Percentiles rank a stretch among this genome's conserved stretches.
phyloP scores from a whole-genome alignment of 2,329 filamentous ascomycete species.

The Mycosphaerella sp. region DNA sequence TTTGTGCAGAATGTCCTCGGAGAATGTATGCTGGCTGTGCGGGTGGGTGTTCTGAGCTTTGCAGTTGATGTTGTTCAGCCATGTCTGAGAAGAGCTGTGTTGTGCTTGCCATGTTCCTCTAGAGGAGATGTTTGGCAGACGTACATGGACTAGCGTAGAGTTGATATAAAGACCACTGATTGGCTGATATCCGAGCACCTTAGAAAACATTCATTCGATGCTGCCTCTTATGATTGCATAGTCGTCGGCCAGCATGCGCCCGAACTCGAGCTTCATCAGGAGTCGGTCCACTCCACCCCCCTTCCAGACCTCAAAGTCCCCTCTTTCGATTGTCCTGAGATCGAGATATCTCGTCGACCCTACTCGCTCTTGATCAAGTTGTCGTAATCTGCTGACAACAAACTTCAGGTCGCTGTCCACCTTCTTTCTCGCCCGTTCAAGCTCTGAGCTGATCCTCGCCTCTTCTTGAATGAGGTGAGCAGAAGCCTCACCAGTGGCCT shows the following conservation, averaged over 20 bases:
- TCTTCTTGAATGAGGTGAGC: slow-evolving; percentile 61
- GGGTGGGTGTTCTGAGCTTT: slow-evolving; percentile 35
- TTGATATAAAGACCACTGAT: too few species aligned
- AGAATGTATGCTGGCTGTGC: slow-evolving; percentile 63
- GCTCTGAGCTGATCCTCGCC: slow-evolving; percentile 55
- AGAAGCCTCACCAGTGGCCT: slow-evolving; percentile 67
- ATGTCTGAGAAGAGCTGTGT: not conserved
- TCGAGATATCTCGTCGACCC: slow-evolving; percentile 28
- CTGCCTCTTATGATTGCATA: slow-evolving; percentile 3
- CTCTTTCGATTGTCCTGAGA: slow-evolving; percentile 22
- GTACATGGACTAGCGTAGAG: too few species aligned
- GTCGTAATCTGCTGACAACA: slow-evolving; percentile 49
- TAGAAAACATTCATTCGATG: not conserved
- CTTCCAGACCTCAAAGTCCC: slow-evolving; percentile 60
- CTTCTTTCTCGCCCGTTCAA: slow-evolving; percentile 56
- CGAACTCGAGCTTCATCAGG: slow-evolving; percentile 81
- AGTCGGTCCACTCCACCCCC: slow-evolving; percentile 71
- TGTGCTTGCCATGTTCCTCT: too few species aligned
- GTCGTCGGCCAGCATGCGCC: slow-evolving; percentile 22
- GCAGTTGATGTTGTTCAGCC: slow-evolving; percentile 10
- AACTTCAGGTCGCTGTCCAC: slow-evolving; percentile 63
- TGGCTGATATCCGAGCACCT: not conserved
- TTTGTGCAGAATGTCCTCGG: slow-evolving; percentile 73
- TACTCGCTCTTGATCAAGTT: slow-evolving; percentile 52
- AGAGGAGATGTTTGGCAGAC: too few species aligned